A percentile compares a stretch with the other conserved stretches of the same genome.
phyloP scores from a whole-genome alignment of 2,329 filamentous ascomycete genomes.

The Fusarium sarcochroum region DNA sequence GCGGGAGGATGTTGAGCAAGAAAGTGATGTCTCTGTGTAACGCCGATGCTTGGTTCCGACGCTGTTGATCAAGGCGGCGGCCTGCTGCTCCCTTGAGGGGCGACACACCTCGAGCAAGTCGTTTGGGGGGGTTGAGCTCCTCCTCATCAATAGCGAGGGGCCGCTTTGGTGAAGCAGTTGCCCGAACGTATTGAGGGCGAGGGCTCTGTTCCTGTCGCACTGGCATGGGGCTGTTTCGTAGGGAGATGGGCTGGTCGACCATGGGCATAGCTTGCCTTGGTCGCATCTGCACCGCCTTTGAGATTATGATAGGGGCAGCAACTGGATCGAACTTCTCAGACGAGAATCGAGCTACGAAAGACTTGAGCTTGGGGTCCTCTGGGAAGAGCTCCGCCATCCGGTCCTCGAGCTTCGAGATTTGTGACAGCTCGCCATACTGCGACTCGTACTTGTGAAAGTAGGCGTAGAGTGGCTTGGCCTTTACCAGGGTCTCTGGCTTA shows the following conservation, averaged over 20 bases:
- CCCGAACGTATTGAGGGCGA: conserved; percentile 62
- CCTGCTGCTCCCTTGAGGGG: conserved; percentile 93
- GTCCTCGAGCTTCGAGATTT: conserved; percentile 91
- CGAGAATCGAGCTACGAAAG: conserved; percentile 83
- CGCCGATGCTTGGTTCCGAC: conserved; percentile 73
- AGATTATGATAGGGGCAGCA: conserved; percentile 84
- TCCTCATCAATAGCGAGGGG: conserved; percentile 79
- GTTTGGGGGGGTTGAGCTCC: conserved; percentile 81
- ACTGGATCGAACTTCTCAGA: conserved; percentile 83
- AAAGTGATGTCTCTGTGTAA: conserved; percentile 79
- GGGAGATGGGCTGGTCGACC: conserved; percentile 65
- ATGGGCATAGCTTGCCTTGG: conserved; percentile 70
- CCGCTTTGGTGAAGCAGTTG: conserved; percentile 71
- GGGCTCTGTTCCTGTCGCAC: conserved; percentile 59
- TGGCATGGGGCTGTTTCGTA: conserved; percentile 61
- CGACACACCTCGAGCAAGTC: conserved; percentile 89
- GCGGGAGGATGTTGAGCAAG: conserved; percentile 80
- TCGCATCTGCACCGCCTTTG: conserved; percentile 81
- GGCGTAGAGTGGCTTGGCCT: conserved; percentile 86
- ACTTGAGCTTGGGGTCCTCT: conserved; percentile 81
- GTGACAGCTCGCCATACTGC: conserved; percentile 90
- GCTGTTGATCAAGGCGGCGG: conserved; percentile 84
- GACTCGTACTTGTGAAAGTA: conserved; percentile 98
- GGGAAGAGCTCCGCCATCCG: conserved; percentile 96
- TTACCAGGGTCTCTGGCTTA: conserved; percentile 79